These are phyloP conservation scores for Neurospora sp. DNA, from an alignment of 495 filamentous ascomycete genomes.

Conservation along the genomic window DNA sequence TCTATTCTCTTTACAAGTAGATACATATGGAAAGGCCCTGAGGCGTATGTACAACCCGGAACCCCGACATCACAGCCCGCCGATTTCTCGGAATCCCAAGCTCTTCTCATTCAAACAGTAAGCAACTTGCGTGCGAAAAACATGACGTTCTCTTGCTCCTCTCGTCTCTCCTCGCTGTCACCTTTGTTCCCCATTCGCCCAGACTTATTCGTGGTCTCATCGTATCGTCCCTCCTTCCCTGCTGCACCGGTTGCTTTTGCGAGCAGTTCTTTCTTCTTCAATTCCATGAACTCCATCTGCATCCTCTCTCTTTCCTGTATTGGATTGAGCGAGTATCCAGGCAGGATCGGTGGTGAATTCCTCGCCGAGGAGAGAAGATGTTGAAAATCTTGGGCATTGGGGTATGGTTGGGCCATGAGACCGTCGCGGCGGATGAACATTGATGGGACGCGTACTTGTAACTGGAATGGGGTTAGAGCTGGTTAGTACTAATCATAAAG, in stretches of 20 bases:
- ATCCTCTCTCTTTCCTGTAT: constrained; percentile 29
- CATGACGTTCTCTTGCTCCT: constrained; percentile 2
- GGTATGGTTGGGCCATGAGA: constrained; percentile 24
- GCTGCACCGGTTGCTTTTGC: constrained; percentile 20
- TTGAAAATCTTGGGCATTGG: constrained; percentile 23
- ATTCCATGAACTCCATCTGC: constrained; percentile 28
- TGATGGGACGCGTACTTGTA: constrained; percentile 39
- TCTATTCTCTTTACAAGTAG: neutral
- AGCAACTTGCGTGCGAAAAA: constrained; percentile 6
- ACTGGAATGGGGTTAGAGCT: constrained; percentile 9
- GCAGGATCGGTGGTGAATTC: constrained; percentile 4
- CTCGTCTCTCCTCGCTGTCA: neutral
- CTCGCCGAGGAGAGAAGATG: constrained; percentile 16
- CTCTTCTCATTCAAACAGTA: neutral
- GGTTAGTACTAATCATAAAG: neutral
- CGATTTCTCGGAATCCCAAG: neutral
- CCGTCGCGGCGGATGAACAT: constrained; percentile 44
- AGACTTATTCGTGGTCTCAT: constrained; percentile 19
- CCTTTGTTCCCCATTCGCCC: neutral
- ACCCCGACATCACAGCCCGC: neutral
- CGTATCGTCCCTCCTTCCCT: constrained; percentile 8
- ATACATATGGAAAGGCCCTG: neutral
- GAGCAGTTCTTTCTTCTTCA: constrained; percentile 26
- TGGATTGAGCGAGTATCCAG: constrained; percentile 22
- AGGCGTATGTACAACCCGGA: neutral